Percentiles rank a stretch among this genome's conserved stretches.
Conservation (phyloP, 2,329 filamentous ascomycete genomes). For the Sporothrix pseudoabietina region DNA sequence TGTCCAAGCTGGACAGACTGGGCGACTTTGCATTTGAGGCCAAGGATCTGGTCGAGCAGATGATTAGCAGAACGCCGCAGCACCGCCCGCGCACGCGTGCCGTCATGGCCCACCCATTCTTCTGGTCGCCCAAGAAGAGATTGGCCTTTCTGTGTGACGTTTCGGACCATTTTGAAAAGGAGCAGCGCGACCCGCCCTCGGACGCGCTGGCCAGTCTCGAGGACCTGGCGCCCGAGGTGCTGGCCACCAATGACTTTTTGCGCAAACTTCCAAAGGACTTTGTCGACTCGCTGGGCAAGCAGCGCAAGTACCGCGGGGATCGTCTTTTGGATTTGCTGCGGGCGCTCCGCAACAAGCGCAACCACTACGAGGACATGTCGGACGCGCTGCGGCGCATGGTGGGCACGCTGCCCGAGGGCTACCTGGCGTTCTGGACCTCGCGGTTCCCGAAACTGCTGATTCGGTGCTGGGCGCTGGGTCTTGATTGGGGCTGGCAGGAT, state of each 20-base stretch:
- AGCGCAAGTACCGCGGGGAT: constrained; percentile 88
- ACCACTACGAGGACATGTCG: constrained; percentile 96
- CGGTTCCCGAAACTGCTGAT: constrained; percentile 79
- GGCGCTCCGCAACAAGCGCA: constrained; percentile 91
- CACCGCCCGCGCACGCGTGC: constrained; percentile 70
- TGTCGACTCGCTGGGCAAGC: constrained; percentile 86
- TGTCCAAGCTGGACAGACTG: constrained; percentile 70
- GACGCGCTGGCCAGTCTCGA: constrained; percentile 64
- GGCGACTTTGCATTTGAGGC: constrained; percentile 87
- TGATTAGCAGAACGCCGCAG: constrained; percentile 64
- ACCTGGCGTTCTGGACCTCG: constrained; percentile 79
- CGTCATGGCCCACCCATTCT: constrained; percentile 92
- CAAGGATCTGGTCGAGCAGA: constrained; percentile 79
- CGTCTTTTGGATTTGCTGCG: constrained; percentile 83
- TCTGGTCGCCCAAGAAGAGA: constrained; percentile 88
- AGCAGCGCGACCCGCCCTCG: constrained; percentile 80
- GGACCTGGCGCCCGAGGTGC: constrained; percentile 54
- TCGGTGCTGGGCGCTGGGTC: constrained; percentile 74
- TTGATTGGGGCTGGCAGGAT: constrained; percentile 63
- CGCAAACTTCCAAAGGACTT: constrained; percentile 72
- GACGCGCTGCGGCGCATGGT: constrained; percentile 71
- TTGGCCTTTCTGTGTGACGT: constrained; percentile 93
- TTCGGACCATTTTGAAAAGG: constrained; percentile 94
- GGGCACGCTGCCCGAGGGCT: constrained; percentile 75
- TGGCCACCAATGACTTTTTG: constrained; percentile 72